Evolutionary conservation across 768 basidiomycete species (phyloP).

Genomic region (Trametopsis cervina): DNA sequence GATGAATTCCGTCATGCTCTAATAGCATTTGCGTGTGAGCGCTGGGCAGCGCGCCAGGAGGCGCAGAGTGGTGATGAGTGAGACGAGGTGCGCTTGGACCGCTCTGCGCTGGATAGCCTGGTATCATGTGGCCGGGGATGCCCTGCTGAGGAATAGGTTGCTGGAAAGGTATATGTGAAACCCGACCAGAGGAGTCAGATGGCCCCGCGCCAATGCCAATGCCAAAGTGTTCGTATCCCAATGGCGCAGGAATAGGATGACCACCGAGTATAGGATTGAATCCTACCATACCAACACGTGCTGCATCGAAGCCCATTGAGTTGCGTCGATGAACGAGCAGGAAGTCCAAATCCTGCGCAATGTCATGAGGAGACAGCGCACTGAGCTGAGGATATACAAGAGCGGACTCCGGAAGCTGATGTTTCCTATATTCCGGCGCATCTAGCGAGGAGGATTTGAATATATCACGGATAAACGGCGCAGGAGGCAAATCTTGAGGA

Average conservation of each 20-base stretch:
- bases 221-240: slow-evolving; percentile 15
- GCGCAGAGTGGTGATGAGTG: slow-evolving; percentile 19
- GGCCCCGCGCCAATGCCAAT: slow-evolving; percentile 12
- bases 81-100: slow-evolving; percentile 13
- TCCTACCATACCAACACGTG: slow-evolving; percentile 8
- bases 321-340: slow-evolving; percentile 20
- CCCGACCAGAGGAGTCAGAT: slow-evolving; percentile 16
- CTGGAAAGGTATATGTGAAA: slow-evolving; percentile 11
- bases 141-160: slow-evolving; percentile 9
- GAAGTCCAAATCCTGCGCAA: slow-evolving; percentile 26
- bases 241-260: slow-evolving; percentile 7
- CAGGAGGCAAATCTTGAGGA: slow-evolving; percentile 42
- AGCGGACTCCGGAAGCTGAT: slow-evolving; percentile 4
- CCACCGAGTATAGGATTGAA: neutral
- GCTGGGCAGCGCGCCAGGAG: slow-evolving; percentile 15
- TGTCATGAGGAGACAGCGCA: slow-evolving; percentile 23
- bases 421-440: slow-evolving; percentile 18
- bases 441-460: slow-evolving; percentile 51
- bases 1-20: slow-evolving; percentile 18
- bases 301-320: slow-evolving; percentile 10
- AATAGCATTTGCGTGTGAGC: slow-evolving; percentile 17
- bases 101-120: slow-evolving; percentile 12
- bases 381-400: slow-evolving; percentile 26
- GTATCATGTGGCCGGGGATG: slow-evolving; percentile 11
- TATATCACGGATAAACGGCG: slow-evolving; percentile 63